Conservation (phyloP, 345 rosid genomes). For the Syzygium jambos region DNA sequence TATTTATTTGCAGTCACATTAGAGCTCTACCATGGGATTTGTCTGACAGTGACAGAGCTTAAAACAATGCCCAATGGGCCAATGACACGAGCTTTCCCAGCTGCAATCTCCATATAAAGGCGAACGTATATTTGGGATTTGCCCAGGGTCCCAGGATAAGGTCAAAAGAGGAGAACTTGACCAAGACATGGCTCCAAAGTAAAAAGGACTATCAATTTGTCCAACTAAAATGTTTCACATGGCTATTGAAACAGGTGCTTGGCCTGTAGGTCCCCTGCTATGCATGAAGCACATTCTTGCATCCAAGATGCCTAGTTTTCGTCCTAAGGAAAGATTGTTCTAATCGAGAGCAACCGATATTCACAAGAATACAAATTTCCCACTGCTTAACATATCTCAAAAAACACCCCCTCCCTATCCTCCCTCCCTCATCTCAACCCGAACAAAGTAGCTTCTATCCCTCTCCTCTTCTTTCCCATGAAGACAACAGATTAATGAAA, state of each 20-base stretch:
- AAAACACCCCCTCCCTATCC: neutral
- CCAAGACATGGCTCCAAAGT: neutral
- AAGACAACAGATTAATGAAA: neutral
- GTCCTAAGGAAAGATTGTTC: neutral
- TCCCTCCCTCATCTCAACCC: neutral
- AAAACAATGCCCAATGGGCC: neutral
- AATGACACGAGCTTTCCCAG: neutral
- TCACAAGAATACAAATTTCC: neutral
- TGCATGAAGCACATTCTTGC: neutral
- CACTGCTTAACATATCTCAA: neutral
- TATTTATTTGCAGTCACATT: neutral
- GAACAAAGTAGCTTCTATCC: neutral
- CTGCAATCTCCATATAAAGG: neutral
- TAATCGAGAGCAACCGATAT: neutral
- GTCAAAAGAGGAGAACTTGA: neutral
- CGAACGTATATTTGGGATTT: neutral
- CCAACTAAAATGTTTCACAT: neutral
- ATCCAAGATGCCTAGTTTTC: neutral
- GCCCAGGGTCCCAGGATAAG: neutral
- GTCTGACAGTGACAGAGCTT: neutral
- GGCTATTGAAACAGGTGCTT: neutral
- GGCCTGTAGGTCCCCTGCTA: neutral
- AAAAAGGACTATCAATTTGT: neutral
- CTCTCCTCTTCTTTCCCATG: neutral
- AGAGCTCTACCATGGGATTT: neutral